These are phyloP conservation scores for Mycena citricolor DNA, from an alignment of 1,284 basidiomycete genomes.

Conservation along the genomic window DNA sequence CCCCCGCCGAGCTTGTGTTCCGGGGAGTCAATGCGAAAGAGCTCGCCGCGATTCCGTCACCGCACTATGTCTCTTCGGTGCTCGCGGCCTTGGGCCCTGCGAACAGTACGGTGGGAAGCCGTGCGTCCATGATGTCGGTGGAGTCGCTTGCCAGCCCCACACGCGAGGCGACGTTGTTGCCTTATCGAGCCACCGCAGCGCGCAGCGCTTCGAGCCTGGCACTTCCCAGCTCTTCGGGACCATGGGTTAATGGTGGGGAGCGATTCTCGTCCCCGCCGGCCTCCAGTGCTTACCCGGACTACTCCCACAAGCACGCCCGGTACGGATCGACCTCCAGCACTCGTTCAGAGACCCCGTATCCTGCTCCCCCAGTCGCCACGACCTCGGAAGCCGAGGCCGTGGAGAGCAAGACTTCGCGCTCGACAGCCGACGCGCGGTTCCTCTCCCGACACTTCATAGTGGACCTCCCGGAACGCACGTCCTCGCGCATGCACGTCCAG, in stretches of 20 bases:
- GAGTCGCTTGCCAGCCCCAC: conserved; percentile 1
- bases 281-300: too few species aligned
- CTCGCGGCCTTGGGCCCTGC: background rate
- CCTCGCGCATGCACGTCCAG: background rate
- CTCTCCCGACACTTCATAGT: conserved; percentile 11
- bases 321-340: background rate
- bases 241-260: too few species aligned
- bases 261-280: too few species aligned
- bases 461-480: conserved; percentile 2
- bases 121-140: too few species aligned
- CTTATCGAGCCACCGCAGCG: conserved; percentile 1
- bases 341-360: too few species aligned
- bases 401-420: conserved; percentile 8
- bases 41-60: background rate
- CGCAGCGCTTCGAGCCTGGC: background rate
- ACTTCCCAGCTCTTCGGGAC: too few species aligned
- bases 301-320: background rate
- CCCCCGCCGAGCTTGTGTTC: conserved; percentile 18
- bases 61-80: background rate
- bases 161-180: conserved; percentile 2
- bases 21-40: background rate
- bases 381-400: background rate
- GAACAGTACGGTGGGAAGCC: background rate
- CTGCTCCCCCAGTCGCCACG: background rate
- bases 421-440: conserved; percentile 10